Base-by-base conservation (phyloP, 768 basidiomycete genomes). In the Russula sp. region DNA sequence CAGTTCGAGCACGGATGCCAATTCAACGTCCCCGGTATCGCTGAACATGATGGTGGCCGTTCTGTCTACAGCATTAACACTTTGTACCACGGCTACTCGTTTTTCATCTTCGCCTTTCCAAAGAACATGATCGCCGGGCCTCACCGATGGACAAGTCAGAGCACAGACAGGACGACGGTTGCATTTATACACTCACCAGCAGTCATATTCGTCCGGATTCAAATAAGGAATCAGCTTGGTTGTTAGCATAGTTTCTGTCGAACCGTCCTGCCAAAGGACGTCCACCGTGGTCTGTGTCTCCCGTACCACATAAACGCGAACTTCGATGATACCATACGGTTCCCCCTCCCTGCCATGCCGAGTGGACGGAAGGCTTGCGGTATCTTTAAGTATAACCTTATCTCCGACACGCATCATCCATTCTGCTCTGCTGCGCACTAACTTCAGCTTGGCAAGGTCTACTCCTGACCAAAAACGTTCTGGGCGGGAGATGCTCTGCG, bases 151-250 rank as follows among this genome's bases (percentile, higher is more conserved):
- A 36, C 0, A 24, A 26, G 51, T 66, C 40, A 65, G 38, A 40
- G 59, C 18, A 13, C 26, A 48, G 16, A 36, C 14, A 10, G 20
- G 32, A 14, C 22, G 26, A 51, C 8, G 9, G 13, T 14, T 22
- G 20, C 1, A 32, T 38, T 44, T 42, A 30, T 11, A 38, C 10
- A 74, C 87, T 70, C 68, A 90, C 90, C 90, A 94, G 73, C 88
- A 92, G 72, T 93, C 94, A 73, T 90, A 92, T 75, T 97, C 94
- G 73, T 96, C 94, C 11, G 92, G 84, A 65, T 92, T 92, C 57
- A 89, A 73, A 72, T 95, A 89, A 3, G 92, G 93, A 49, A 94
- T 85, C 22, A 95, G 76, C 24, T 85, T 80, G 11, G 79, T 82
- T 26, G 91, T 81, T 51, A 76, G 79, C 44, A 88, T 60, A 3